Conservation (phyloP, 257 asterid species). For the Solanum infundibuliforme region DNA sequence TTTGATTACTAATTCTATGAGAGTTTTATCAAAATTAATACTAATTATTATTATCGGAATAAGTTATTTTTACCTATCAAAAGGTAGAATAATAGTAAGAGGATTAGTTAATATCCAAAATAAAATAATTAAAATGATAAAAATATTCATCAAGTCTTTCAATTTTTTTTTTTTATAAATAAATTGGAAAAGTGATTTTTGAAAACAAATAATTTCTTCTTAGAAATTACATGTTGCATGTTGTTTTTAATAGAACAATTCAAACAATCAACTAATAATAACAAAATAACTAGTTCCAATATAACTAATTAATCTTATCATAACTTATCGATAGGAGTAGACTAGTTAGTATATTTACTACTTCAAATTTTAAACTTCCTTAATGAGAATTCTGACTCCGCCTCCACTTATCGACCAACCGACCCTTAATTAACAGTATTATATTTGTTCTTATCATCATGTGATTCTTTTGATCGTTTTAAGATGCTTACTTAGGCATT, state of each 20-base stretch:
- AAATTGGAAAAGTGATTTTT: not conserved
- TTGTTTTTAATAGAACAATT: not conserved
- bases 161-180: not conserved
- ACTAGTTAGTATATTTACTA: not conserved
- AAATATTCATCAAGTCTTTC: not conserved
- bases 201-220: not conserved
- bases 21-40: not conserved
- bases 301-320: too few species aligned
- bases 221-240: not conserved
- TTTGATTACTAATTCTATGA: not conserved
- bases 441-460: conserved; percentile 2
- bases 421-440: not conserved
- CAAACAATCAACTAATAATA: not conserved
- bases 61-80: not conserved
- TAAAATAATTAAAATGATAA: not conserved
- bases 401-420: not conserved
- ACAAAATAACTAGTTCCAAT: not conserved
- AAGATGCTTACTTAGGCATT: not conserved
- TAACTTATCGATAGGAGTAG: not conserved
- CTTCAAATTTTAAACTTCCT: too few species aligned
- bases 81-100: not conserved
- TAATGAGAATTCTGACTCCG: too few species aligned
- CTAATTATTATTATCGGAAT: not conserved
- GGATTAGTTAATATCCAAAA: not conserved
- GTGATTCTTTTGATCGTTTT: conserved; percentile 8